Percentiles rank a stretch among this genome's conserved stretches.
Conservation (phyloP, 345 rosid species). For the Heritiera littoralis region DNA sequence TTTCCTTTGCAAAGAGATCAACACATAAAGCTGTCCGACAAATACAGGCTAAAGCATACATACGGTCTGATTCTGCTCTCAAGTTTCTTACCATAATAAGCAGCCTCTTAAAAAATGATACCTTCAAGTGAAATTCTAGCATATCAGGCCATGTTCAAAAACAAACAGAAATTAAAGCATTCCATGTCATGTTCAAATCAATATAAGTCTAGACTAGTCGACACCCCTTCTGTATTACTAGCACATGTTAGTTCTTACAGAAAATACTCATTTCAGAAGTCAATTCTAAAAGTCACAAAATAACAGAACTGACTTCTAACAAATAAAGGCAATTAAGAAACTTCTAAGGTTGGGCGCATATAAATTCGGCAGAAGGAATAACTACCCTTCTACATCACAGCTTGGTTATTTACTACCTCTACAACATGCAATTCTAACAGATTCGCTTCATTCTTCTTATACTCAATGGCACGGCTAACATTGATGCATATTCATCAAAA, state of each 20-base stretch:
- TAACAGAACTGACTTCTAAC: not conserved
- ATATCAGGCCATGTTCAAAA: constrained; percentile 13
- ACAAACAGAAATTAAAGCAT: too few species aligned
- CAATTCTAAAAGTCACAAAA: not conserved
- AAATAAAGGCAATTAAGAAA: too few species aligned
- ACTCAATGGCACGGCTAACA: too few species aligned
- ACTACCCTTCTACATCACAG: not conserved
- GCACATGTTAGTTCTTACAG: not conserved
- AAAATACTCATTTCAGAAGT: not conserved
- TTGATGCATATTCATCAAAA: not conserved
- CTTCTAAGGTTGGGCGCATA: not conserved
- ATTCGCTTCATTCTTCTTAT: not conserved
- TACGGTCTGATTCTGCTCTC: constrained; percentile 97
- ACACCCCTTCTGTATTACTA: not conserved
- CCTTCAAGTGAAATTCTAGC: constrained; percentile 54
- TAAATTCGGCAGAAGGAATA: not conserved
- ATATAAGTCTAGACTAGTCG: not conserved
- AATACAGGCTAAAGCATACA: constrained; percentile 97
- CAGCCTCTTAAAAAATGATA: constrained; percentile 86
- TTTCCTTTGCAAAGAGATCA: constrained; percentile 95
- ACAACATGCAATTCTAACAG: not conserved
- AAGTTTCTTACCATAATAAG: constrained; percentile 97
- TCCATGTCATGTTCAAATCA: constrained; percentile 1
- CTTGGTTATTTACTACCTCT: not conserved
- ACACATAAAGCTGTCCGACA: constrained; percentile 98